These are phyloP conservation scores for Amborella trichopoda DNA, from an alignment of 164 flowering plant genomes.

Conservation along the genomic window DNA sequence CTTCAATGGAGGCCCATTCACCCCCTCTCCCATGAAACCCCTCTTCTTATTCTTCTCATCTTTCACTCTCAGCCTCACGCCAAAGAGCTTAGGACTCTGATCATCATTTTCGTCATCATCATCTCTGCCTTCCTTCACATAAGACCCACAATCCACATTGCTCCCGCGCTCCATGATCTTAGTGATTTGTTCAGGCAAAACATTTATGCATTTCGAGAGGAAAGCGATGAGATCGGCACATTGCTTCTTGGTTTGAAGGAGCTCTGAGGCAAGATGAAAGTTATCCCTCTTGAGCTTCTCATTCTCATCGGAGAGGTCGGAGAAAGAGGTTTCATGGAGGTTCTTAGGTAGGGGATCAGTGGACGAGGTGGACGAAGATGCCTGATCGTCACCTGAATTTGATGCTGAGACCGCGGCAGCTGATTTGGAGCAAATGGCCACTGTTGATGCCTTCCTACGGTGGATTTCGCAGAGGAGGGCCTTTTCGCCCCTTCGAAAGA, in stretches of 20 bases:
- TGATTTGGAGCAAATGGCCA: constrained; percentile 9
- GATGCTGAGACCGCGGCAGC: constrained; percentile 15
- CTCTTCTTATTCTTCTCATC: constrained; percentile 17
- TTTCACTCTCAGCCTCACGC: constrained; percentile 48
- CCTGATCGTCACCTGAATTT: constrained; percentile 47
- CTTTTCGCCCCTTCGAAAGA: constrained; percentile 36
- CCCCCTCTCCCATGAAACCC: constrained; percentile 11
- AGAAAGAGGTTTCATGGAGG: constrained; percentile 22
- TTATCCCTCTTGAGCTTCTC: constrained; percentile 59
- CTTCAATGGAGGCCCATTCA: constrained; percentile 9
- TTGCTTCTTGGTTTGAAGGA: constrained; percentile 49
- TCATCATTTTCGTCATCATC: constrained; percentile 7
- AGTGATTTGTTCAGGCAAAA: constrained; percentile 43
- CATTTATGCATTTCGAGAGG: constrained; percentile 38
- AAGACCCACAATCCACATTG: neutral
- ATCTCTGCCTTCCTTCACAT: constrained; percentile 6
- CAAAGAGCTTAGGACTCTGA: constrained; percentile 47
- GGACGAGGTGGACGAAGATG: constrained; percentile 51
- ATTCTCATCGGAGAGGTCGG: constrained; percentile 59
- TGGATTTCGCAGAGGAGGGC: constrained; percentile 46
- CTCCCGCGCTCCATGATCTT: constrained; percentile 37
- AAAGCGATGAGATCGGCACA: constrained; percentile 55
- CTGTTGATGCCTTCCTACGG: constrained; percentile 37
- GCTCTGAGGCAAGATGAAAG: constrained; percentile 47
- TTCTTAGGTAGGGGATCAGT: constrained; percentile 23